phyloP scores from a whole-genome alignment of 148 eudicot genomes.

The Tetragonia tetragonoides region DNA sequence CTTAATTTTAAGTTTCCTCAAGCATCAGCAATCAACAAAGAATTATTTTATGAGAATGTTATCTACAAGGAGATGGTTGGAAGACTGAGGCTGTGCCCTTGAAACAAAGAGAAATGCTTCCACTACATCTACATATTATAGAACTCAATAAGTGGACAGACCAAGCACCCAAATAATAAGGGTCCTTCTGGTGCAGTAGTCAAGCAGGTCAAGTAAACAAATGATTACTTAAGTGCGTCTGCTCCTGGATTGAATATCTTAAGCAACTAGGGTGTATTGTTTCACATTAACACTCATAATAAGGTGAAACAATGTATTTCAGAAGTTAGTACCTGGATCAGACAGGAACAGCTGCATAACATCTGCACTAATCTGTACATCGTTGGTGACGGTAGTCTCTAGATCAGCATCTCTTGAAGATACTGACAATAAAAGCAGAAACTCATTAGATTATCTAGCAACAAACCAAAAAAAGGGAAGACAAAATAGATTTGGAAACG shows the following conservation, averaged over 20 bases:
- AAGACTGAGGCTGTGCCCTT: no score
- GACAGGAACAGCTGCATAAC: background rate
- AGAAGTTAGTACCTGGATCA: conserved; percentile 13
- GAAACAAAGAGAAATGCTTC: no score
- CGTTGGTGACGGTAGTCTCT: background rate
- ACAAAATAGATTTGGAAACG: no score
- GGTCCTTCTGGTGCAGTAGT: background rate
- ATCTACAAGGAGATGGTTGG: no score
- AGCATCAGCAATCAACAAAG: no score
- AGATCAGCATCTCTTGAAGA: conserved; percentile 4
- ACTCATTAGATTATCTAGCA: background rate
- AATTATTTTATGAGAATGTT: background rate
- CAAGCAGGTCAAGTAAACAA: background rate
- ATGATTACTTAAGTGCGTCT: background rate
- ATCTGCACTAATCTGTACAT: background rate
- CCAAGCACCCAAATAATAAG: background rate
- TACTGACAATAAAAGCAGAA: conserved; percentile 6
- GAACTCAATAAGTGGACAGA: background rate
- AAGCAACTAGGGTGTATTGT: background rate
- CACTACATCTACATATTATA: no score
- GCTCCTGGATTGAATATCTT: background rate
- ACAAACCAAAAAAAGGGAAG: background rate
- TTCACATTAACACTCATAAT: background rate
- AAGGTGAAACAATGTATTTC: background rate
- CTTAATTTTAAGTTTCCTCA: no score